Evolutionary conservation across 2,329 filamentous ascomycete species (phyloP), one percentile per base, ranked within the genome.

Genomic region (Leptodontidium sp.): DNA sequence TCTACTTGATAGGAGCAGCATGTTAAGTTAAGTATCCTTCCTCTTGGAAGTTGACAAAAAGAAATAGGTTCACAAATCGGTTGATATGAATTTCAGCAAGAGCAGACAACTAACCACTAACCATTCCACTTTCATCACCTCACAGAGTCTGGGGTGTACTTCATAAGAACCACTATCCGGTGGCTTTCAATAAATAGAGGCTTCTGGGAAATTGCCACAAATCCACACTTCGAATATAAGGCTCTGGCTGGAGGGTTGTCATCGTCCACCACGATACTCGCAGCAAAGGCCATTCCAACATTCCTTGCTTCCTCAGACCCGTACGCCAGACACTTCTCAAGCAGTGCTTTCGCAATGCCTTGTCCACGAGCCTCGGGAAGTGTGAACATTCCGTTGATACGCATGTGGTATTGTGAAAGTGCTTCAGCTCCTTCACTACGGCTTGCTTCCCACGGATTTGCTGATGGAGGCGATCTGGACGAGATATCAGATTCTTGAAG

Each of bases 371-470:
- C 77, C 61, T 78, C 74, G 47, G 79, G 79, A n/a, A 74, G 68
- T 9, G 79, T 82, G 67, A 80, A 82, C 68, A 82, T 78, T 24
- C 77, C 80, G 61, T 79, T 77, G 50, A 82, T 74, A 45, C 79
- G 76, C 67, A 75, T 81, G 66, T 77, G 75, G 9, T 76, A 66
- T 47, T 61, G 11, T 8, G 67, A 52, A 38, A 32, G 15, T 24
- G 49, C 57, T 21, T 47, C 50, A n/a, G 40, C 47, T 26, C 40
- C 15, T 40, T 59, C 53, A 17, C 43, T 47, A 24, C 47, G 62
- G 5, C 59, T 55, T 4, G 29, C 53, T 14, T 57, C 53, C 65
- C 68, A 66, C 15, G 70, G 68, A 64, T 72, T 64, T 45, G 26
- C 35, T 9, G 47, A 55, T n/a, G 66, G 64, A 29, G 57, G 17